Percentiles rank a stretch among this genome's conserved stretches.
phyloP scores from a whole-genome alignment of 352 stramenopile species.

The Globisporangium sylvaticum region DNA sequence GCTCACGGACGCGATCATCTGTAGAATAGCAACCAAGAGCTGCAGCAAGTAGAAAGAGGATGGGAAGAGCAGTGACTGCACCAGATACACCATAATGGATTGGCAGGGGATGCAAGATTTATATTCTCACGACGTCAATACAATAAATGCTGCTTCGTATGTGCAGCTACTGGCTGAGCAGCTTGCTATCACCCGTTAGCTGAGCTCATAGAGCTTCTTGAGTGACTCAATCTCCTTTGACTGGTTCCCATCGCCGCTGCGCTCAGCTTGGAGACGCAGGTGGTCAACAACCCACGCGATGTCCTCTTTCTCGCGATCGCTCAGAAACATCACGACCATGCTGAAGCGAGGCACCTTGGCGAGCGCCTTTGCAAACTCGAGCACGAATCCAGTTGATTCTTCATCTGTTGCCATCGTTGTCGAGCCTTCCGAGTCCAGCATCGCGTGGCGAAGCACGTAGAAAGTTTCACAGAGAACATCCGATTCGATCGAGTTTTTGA shows the following conservation, averaged over 20 bases:
- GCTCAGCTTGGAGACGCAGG: slow-evolving; percentile 17
- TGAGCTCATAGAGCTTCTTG: slow-evolving; percentile 48
- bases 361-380: slow-evolving; percentile 37
- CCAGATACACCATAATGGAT: neutral
- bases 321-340: slow-evolving; percentile 83
- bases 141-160: neutral
- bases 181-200: slow-evolving; percentile 14
- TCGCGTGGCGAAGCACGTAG: slow-evolving; percentile 31
- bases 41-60: slow-evolving; percentile 62
- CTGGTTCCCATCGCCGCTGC: slow-evolving; percentile 4
- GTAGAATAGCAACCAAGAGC: slow-evolving; percentile 86
- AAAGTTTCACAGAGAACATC: slow-evolving; percentile 75
- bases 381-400: slow-evolving; percentile 19
- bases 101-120: neutral
- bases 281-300: slow-evolving; percentile 39
- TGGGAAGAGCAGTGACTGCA: neutral
- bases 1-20: slow-evolving; percentile 63
- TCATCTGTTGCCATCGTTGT: neutral
- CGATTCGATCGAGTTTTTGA: slow-evolving; percentile 74
- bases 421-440: slow-evolving; percentile 7
- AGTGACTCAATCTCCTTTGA: slow-evolving; percentile 23
- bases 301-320: slow-evolving; percentile 51
- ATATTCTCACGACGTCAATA: neutral
- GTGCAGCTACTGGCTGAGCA: neutral
- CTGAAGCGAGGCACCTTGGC: slow-evolving; percentile 61